These are phyloP conservation scores for Lichtheimia ramosa DNA, from an alignment of 371 early-diverging fungal genomes.

Conservation along the genomic window DNA sequence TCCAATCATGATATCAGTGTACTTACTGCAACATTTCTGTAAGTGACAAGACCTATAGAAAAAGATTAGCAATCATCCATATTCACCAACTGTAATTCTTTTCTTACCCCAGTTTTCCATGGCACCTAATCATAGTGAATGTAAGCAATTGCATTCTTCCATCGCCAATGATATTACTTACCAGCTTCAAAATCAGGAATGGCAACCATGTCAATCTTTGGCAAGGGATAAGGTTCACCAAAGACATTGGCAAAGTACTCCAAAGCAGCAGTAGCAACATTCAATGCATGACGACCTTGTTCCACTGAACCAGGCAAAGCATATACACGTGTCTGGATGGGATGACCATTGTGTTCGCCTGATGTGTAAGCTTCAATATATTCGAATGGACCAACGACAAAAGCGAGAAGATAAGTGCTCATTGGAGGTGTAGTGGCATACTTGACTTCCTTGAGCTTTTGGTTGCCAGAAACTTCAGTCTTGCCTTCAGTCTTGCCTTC, in stretches of 20 bases:
- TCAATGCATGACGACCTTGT: constrained; percentile 76
- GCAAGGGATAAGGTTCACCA: constrained; percentile 82
- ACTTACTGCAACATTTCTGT: constrained; percentile 65
- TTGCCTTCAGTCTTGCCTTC: constrained; percentile 12
- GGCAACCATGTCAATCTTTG: constrained; percentile 89
- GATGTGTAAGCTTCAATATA: constrained; percentile 76
- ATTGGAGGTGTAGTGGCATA: constrained; percentile 89
- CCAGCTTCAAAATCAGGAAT: constrained; percentile 88
- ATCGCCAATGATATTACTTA: constrained; percentile 6
- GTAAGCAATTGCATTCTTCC: background rate
- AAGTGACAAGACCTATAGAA: constrained; percentile 73
- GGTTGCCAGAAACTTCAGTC: constrained; percentile 4
- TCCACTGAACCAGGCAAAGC: constrained; percentile 69
- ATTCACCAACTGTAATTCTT: background rate
- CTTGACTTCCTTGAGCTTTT: constrained; percentile 59
- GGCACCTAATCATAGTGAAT: constrained; percentile 39
- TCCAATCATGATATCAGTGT: too few species aligned
- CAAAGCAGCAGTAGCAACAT: constrained; percentile 68
- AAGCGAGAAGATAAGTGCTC: constrained; percentile 87
- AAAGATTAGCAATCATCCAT: background rate
- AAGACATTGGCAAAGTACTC: constrained; percentile 86
- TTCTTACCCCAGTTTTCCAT: constrained; percentile 88
- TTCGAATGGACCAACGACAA: constrained; percentile 85
- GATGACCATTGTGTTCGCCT: constrained; percentile 51
- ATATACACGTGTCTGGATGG: constrained; percentile 78